phyloP scores from a whole-genome alignment of 2,329 filamentous ascomycete genomes.

The Pyricularia sp. region DNA sequence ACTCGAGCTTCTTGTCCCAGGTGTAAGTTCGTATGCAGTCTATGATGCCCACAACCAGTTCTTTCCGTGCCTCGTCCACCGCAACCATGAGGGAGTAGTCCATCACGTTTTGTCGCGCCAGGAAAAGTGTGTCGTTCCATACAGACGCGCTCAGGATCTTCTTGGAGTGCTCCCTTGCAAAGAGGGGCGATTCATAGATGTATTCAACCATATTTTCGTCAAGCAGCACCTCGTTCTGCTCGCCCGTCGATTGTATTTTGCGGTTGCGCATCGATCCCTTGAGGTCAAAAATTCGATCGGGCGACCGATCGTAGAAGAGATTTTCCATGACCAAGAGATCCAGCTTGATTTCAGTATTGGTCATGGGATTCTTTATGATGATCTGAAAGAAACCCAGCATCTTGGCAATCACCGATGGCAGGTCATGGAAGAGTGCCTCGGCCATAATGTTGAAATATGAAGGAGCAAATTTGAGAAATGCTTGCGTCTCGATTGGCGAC shows the following conservation, averaged over 20 bases:
- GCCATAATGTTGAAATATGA: slow-evolving; percentile 98
- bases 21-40: slow-evolving; percentile 98
- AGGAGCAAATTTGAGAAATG: slow-evolving; percentile 89
- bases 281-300: slow-evolving; percentile 84
- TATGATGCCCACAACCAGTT: slow-evolving; percentile 94
- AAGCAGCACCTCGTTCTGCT: slow-evolving; percentile 88
- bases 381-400: slow-evolving; percentile 99
- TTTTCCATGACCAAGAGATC: slow-evolving; percentile 96
- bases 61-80: slow-evolving; percentile 78
- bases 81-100: slow-evolving; percentile 98
- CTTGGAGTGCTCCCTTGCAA: slow-evolving; percentile 90
- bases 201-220: slow-evolving; percentile 99
- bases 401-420: slow-evolving; percentile 94
- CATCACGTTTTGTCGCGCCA: slow-evolving; percentile 95
- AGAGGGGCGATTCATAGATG: slow-evolving; percentile 93
- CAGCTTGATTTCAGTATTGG: slow-evolving; percentile 86
- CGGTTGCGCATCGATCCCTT: slow-evolving; percentile 98
- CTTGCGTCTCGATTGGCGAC: slow-evolving; percentile 80
- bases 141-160: slow-evolving; percentile 83
- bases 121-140: slow-evolving; percentile 94
- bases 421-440: slow-evolving; percentile 84
- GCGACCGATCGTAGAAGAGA: slow-evolving; percentile 86
- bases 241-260: slow-evolving; percentile 89
- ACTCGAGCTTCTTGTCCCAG: slow-evolving; percentile 99
- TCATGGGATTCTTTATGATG: slow-evolving; percentile 86